A percentile compares a stretch with the other conserved stretches of the same genome.
phyloP scores from a whole-genome alignment of 2,329 filamentous ascomycete species.

The Ramularia endophylla region DNA sequence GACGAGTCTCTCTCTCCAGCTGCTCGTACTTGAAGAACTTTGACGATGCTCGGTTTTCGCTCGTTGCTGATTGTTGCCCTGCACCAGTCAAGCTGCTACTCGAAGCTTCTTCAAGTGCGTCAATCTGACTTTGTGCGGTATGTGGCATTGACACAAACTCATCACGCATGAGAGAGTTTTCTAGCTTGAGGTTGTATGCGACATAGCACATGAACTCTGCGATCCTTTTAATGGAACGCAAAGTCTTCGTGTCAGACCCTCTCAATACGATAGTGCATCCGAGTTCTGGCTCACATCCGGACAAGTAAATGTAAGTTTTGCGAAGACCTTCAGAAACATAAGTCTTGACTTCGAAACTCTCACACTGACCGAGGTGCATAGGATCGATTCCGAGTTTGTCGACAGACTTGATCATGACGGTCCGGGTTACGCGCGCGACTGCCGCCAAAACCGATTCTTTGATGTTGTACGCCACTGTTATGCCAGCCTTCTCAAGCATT shows the following conservation, averaged over 20 bases:
- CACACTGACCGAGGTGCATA: conserved; percentile 71
- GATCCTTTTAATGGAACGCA: conserved; percentile 81
- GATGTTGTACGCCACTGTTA: conserved; percentile 93
- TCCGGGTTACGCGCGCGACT: conserved; percentile 85
- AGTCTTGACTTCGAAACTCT: conserved; percentile 90
- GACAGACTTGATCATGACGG: conserved; percentile 86
- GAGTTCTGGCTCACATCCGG: conserved; percentile 80
- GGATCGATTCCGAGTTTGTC: conserved; percentile 80
- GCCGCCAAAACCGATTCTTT: conserved; percentile 94
- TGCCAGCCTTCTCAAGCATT: conserved; percentile 79
- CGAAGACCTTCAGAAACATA: conserved; percentile 79
- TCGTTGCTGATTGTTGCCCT: background rate
- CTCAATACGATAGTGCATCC: conserved; percentile 92
- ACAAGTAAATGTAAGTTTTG: conserved; percentile 94
- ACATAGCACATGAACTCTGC: conserved; percentile 99
- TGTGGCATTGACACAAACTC: conserved; percentile 80
- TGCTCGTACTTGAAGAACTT: conserved; percentile 83
- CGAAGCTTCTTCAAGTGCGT: conserved; percentile 6
- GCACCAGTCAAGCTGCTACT: background rate
- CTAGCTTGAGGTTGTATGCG: conserved; percentile 93
- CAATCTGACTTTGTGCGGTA: conserved; percentile 34
- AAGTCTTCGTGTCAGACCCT: conserved; percentile 64
- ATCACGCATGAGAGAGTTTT: conserved; percentile 89
- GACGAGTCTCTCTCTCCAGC: conserved; percentile 88
- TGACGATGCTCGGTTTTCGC: too few species aligned